Percentiles rank a stretch among this genome's conserved stretches.
phyloP scores from a whole-genome alignment of 1,284 basidiomycete genomes.

The Tremellales sp. region DNA sequence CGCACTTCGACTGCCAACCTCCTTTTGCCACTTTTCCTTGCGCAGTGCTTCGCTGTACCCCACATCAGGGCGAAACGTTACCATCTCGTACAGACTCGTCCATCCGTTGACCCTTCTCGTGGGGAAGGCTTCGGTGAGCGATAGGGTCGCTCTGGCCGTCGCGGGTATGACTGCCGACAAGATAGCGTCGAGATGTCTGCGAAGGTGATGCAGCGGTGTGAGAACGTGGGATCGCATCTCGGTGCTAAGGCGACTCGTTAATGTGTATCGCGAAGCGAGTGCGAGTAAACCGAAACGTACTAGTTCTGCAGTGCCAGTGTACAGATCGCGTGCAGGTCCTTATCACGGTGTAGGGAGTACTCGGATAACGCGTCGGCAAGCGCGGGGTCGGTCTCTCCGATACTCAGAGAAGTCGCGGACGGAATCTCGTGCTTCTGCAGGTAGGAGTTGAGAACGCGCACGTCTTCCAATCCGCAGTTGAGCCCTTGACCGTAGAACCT shows the following conservation, averaged over 20 bases:
- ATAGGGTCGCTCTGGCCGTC: constrained; percentile 48
- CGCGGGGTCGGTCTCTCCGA: constrained; percentile 45
- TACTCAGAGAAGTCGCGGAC: constrained; percentile 37
- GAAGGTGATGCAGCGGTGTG: constrained; percentile 72
- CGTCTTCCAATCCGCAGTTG: constrained; percentile 96
- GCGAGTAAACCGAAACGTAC: constrained; percentile 54
- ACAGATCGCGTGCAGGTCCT: constrained; percentile 84
- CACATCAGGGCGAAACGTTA: constrained; percentile 92
- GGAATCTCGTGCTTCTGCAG: constrained; percentile 67
- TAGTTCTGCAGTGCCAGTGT: constrained; percentile 94
- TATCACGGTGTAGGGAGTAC: constrained; percentile 77
- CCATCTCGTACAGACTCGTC: constrained; percentile 93
- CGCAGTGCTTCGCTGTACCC: constrained; percentile 62
- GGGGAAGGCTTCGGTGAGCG: constrained; percentile 50
- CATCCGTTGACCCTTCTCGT: constrained; percentile 63
- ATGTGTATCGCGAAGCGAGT: constrained; percentile 4
- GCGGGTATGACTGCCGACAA: constrained; percentile 15
- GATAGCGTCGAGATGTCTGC: constrained; percentile 68
- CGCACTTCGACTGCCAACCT: constrained; percentile 27
- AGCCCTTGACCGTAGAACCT: constrained; percentile 98
- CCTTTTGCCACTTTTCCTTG: constrained; percentile 45
- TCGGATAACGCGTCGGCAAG: constrained; percentile 65
- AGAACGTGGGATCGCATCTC: constrained; percentile 95
- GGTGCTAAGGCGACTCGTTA: constrained; percentile 54
- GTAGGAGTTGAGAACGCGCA: constrained; percentile 76